Evolutionary conservation across 192 early-diverging fungal species (phyloP).

Genomic region (Linnemannia hyalina): DNA sequence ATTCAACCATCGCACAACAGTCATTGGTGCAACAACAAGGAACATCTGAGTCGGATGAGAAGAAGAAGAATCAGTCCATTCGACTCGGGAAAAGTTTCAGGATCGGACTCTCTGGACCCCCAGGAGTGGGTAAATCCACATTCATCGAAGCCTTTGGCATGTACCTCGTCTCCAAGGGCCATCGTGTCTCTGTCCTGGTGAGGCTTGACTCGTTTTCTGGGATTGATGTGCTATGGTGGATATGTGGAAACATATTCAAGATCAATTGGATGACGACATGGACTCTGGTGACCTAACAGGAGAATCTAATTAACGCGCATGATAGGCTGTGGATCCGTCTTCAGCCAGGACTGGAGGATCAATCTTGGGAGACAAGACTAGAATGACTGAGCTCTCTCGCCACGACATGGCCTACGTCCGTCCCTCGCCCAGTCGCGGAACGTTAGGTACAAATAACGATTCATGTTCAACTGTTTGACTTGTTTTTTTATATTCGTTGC

Average conservation of each 20-base stretch:
- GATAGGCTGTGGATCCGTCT: conserved; percentile 87
- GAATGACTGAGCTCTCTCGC: conserved; percentile 82
- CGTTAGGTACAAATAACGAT: conserved; percentile 64
- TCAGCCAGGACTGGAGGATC: conserved; percentile 84
- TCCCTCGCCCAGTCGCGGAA: conserved; percentile 82
- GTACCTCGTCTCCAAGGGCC: conserved; percentile 74
- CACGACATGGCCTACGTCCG: conserved; percentile 76
- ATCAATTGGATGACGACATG: background rate
- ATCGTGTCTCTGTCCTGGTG: conserved; percentile 82
- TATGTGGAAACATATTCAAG: background rate
- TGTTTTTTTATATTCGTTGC: background rate
- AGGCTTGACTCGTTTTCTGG: background rate
- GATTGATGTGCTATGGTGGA: background rate
- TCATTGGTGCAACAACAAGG: background rate
- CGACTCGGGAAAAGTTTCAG: conserved; percentile 68
- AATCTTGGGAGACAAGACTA: conserved; percentile 89
- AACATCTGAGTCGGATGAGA: background rate
- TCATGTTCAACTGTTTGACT: background rate
- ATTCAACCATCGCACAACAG: background rate
- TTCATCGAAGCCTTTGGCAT: conserved; percentile 90
- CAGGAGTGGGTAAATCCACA: conserved; percentile 89
- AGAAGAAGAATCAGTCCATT: conserved; percentile 29
- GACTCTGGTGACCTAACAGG: background rate
- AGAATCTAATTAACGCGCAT: background rate
- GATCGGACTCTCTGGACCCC: conserved; percentile 84